A percentile compares a stretch with the other conserved stretches of the same genome.
Evolutionary conservation across 768 basidiomycete species (phyloP).

Genomic region (Pulveroboletus sp.): DNA sequence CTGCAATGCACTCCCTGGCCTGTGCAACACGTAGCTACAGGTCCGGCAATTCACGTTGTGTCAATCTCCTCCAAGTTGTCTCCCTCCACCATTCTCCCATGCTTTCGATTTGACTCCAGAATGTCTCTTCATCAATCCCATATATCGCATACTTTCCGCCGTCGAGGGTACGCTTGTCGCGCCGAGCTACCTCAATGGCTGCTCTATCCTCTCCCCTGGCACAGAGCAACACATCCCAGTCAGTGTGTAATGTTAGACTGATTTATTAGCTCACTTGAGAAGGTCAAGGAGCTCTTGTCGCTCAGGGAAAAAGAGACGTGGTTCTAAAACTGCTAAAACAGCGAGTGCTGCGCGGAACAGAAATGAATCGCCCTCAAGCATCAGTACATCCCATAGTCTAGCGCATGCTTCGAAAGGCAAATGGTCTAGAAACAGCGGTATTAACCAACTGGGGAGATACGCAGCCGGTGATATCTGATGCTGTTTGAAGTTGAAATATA

Average conservation of each 20-base stretch:
- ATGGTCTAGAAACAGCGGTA: conserved; percentile 77
- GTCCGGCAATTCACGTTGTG: conserved; percentile 85
- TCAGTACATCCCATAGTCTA: conserved; percentile 80
- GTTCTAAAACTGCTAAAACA: conserved; percentile 76
- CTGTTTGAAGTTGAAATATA: conserved; percentile 93
- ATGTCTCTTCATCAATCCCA: conserved; percentile 75
- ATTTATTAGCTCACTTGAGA: conserved; percentile 49
- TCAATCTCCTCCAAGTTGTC: conserved; percentile 79
- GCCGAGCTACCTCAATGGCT: conserved; percentile 73
- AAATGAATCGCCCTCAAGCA: conserved; percentile 89
- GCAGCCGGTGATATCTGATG: conserved; percentile 82
- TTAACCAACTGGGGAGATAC: conserved; percentile 81
- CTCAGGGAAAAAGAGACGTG: conserved; percentile 86
- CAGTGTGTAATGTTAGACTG: conserved; percentile 7
- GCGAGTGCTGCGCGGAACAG: conserved; percentile 81
- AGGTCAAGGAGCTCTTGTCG: conserved; percentile 70
- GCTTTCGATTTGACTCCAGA: conserved; percentile 77
- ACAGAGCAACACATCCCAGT: conserved; percentile 2
- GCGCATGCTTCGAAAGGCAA: conserved; percentile 90
- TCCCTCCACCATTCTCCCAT: conserved; percentile 95
- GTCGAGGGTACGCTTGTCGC: conserved; percentile 58
- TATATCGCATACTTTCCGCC: conserved; percentile 84
- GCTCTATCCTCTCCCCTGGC: conserved; percentile 77
- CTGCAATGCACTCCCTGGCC: background rate
- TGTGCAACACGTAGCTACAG: conserved; percentile 20